phyloP scores from a whole-genome alignment of 2,329 filamentous ascomycete genomes.

The Talaromyces sp. region DNA sequence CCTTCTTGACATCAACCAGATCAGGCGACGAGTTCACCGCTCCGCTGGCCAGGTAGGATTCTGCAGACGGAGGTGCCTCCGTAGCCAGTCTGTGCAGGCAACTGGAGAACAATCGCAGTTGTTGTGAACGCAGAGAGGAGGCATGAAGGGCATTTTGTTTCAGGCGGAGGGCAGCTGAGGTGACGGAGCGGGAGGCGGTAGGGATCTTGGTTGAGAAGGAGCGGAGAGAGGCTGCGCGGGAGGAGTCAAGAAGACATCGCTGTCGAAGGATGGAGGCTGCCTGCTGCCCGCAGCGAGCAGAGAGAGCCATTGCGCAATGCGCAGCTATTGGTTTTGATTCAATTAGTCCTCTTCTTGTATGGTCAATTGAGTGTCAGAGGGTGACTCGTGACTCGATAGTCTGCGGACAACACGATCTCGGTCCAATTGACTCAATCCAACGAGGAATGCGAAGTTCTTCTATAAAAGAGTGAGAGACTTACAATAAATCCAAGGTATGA shows the following conservation, averaged over 20 bases:
- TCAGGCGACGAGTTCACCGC: conserved; percentile 72
- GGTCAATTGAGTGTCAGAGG: too few species aligned
- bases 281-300: conserved; percentile 45
- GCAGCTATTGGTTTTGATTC: conserved; percentile 21
- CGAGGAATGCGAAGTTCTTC: neutral
- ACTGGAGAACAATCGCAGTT: conserved; percentile 43
- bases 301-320: conserved; percentile 44
- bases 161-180: conserved; percentile 3
- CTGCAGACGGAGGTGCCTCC: conserved; percentile 67
- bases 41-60: conserved; percentile 86
- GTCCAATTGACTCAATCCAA: neutral
- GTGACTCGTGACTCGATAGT: neutral
- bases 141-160: conserved; percentile 22
- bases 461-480: neutral
- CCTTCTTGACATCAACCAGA: conserved; percentile 89
- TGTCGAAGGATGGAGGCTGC: conserved; percentile 40
- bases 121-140: conserved; percentile 38
- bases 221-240: conserved; percentile 35
- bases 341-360: neutral
- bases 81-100: conserved; percentile 37
- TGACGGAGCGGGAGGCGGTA: conserved; percentile 15
- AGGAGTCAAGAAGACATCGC: conserved; percentile 39
- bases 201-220: conserved; percentile 34
- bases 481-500: conserved; percentile 1
- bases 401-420: neutral